Base-by-base conservation (phyloP, 108 stramenopile species). In the Nannochloropsis gaditana region DNA sequence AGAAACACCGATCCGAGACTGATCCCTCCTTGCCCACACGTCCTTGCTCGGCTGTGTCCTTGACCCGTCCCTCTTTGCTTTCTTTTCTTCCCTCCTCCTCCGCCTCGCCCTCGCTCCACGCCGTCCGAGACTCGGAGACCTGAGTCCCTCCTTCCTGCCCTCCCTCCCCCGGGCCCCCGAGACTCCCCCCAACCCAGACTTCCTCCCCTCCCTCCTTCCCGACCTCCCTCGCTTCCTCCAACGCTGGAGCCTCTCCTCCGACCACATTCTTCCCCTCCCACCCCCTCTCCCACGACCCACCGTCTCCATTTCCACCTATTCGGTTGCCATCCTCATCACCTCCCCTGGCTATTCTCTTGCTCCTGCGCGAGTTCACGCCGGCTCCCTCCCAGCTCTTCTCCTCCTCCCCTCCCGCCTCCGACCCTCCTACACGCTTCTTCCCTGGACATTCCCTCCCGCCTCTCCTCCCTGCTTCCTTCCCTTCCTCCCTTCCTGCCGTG, bases 81-180 rank as follows among this genome's bases (percentile, higher is more conserved):
- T 73, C 59, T n/a, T 73, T n/a, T n/a, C 59, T n/a, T 6, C 59
- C 59, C 59, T 73, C 59, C 59, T 73, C 59, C 59, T 73, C 59
- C 8, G n/a, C 59, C 59, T 73, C 59, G 59, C n/a, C n/a, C 15
- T 73, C 59, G n/a, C 59, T 73, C 59, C 15, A 73, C 19, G n/a
- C 59, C 6, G 59, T 73, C 4, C 8, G 59, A 73, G 2, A 15
- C 59, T 73, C 59, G 19, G 59, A 73, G 59, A 73, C 19, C 59
- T 73, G 59, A n/a, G 59, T 73, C 59, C 59, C 59, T 73, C 59
- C 59, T 31, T 31, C 2, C 15, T 6, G 59, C 8, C 6, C n/a
- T 73, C 19, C n/a, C 19, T 8, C n/a, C 59, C 59, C 59, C 19
- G 15, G 59, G 59, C 59, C 59, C 59, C 15, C 19, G 59, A 3